Percentiles rank a stretch among this genome's conserved stretches.
Evolutionary conservation across 768 basidiomycete species (phyloP).

Genomic region (Mycena chlorophos): DNA sequence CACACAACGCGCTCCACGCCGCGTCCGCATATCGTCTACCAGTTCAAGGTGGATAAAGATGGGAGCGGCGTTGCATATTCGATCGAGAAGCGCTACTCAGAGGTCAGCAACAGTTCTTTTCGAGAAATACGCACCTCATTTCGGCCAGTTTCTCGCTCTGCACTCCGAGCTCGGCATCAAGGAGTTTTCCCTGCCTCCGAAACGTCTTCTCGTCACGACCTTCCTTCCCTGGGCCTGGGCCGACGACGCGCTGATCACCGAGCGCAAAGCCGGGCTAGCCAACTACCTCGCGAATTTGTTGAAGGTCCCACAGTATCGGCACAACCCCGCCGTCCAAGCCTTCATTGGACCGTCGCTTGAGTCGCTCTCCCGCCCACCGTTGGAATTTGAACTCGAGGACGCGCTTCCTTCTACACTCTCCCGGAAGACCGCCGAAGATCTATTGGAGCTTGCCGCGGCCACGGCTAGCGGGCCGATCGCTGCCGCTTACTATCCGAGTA

Average conservation of each 20-base stretch:
- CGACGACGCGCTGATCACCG: slow-evolving; percentile 46
- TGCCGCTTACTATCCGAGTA: slow-evolving; percentile 33
- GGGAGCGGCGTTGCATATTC: slow-evolving; percentile 2
- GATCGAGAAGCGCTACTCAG: slow-evolving; percentile 21
- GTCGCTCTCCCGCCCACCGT: not conserved
- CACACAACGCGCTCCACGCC: slow-evolving; percentile 21
- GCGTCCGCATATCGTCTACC: slow-evolving; percentile 20
- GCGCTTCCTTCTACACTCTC: slow-evolving; percentile 32
- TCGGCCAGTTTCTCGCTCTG: slow-evolving; percentile 15
- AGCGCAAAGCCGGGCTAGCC: slow-evolving; percentile 43
- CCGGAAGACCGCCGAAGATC: slow-evolving; percentile 13
- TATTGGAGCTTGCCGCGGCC: not conserved
- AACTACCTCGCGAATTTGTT: slow-evolving; percentile 39
- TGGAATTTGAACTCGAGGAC: slow-evolving; percentile 36
- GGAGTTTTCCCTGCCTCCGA: slow-evolving; percentile 43
- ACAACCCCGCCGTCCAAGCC: slow-evolving; percentile 29
- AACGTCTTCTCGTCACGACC: slow-evolving; percentile 48
- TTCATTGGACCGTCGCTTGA: slow-evolving; percentile 33
- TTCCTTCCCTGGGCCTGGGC: slow-evolving; percentile 55
- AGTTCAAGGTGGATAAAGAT: slow-evolving; percentile 11
- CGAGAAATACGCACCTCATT: not conserved
- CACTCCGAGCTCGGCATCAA: slow-evolving; percentile 6
- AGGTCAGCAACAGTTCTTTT: not conserved
- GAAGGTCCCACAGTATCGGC: slow-evolving; percentile 29
- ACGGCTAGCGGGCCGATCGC: slow-evolving; percentile 21